A percentile compares a stretch with the other conserved stretches of the same genome.
Evolutionary conservation across 192 early-diverging fungal genomes (phyloP).

Genomic region (Linnemannia hyalina): DNA sequence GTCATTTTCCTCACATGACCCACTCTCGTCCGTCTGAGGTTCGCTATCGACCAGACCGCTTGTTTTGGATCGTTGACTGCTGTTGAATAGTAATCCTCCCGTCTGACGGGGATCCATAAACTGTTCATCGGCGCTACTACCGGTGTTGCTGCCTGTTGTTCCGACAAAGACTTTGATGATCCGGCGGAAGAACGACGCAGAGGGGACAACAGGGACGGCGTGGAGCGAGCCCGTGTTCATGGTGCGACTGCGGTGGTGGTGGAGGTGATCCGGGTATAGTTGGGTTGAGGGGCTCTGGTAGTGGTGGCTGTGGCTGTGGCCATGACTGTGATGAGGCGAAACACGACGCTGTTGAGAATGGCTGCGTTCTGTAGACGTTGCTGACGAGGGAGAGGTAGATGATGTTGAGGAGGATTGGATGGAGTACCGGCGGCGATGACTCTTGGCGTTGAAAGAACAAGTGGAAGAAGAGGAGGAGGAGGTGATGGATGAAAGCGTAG

Average conservation of each 20-base stretch:
- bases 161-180: constrained; percentile 39
- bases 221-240: background rate
- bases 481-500: background rate
- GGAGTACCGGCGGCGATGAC: constrained; percentile 21
- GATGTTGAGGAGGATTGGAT: constrained; percentile 17
- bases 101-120: background rate
- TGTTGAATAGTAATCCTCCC: background rate
- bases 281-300: background rate
- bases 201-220: constrained; percentile 12
- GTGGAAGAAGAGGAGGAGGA: background rate
- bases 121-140: background rate
- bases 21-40: constrained; percentile 26
- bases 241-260: background rate
- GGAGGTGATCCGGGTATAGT: background rate
- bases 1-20: constrained; percentile 34
- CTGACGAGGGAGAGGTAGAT: constrained; percentile 1
- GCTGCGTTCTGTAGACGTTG: background rate
- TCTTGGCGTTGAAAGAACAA: background rate
- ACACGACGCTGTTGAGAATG: background rate
- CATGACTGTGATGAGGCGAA: background rate
- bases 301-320: background rate
- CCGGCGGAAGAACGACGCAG: constrained; percentile 28
- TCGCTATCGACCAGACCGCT: background rate
- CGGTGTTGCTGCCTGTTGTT: background rate
- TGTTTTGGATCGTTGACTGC: background rate